Conservation (phyloP, 1,284 basidiomycete species). For the Flammula alnicola region DNA sequence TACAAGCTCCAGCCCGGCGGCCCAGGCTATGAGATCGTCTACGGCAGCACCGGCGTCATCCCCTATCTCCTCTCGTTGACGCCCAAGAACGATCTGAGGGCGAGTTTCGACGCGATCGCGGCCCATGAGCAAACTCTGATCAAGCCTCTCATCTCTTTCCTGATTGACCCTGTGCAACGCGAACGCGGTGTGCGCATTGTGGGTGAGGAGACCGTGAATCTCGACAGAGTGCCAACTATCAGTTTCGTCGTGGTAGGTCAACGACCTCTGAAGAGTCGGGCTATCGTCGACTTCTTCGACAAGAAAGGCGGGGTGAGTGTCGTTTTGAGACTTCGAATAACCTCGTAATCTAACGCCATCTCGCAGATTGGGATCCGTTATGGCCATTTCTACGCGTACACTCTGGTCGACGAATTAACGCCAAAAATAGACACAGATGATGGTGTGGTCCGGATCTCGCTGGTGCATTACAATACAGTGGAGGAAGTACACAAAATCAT, state of each 20-base stretch:
- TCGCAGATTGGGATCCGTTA: constrained; percentile 74
- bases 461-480: constrained; percentile 84
- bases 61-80: constrained; percentile 69
- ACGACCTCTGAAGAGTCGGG: constrained; percentile 56
- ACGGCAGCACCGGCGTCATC: constrained; percentile 61
- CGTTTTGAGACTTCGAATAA: constrained; percentile 4
- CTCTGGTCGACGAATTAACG: constrained; percentile 54
- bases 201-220: constrained; percentile 54
- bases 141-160: constrained; percentile 39
- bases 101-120: constrained; percentile 53
- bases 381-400: constrained; percentile 82
- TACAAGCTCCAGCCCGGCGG: constrained; percentile 77
- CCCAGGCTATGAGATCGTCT: constrained; percentile 73
- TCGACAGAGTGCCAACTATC: constrained; percentile 68
- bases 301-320: constrained; percentile 59
- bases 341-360: constrained; percentile 1
- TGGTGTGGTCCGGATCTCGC: constrained; percentile 74
- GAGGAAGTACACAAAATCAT: constrained; percentile 69
- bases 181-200: constrained; percentile 69
- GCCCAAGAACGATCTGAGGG: constrained; percentile 46
- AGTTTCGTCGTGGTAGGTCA: constrained; percentile 71
- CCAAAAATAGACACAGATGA: constrained; percentile 65
- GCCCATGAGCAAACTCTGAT: constrained; percentile 48
- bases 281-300: constrained; percentile 69
- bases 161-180: constrained; percentile 42